A percentile compares a stretch with the other conserved stretches of the same genome.
These are phyloP conservation scores for Wickerhamomyces chambardii DNA, from an alignment of 805 yeast genomes.

Conservation along the genomic window DNA sequence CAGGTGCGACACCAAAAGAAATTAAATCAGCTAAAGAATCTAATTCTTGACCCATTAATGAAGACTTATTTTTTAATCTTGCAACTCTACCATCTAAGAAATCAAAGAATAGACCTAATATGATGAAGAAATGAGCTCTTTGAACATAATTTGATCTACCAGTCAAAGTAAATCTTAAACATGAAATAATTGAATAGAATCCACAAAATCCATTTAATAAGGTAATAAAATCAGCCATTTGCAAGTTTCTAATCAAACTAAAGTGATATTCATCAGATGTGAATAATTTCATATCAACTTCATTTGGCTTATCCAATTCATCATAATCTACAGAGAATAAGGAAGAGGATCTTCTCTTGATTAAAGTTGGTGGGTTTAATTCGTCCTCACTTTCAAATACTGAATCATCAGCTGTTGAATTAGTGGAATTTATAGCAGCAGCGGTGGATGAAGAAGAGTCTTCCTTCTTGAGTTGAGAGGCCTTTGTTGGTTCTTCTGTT, in stretches of 20 bases:
- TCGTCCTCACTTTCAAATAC: conserved; percentile 9
- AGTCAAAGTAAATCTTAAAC: conserved; percentile 72
- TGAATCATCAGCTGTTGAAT: conserved; percentile 7
- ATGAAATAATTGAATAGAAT: conserved; percentile 80
- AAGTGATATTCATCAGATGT: conserved; percentile 81
- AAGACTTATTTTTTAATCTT: conserved; percentile 82
- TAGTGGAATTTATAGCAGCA: background rate
- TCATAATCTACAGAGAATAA: conserved; percentile 36
- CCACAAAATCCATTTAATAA: conserved; percentile 92
- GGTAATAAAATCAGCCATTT: conserved; percentile 94
- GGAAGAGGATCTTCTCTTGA: conserved; percentile 48
- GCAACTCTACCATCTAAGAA: conserved; percentile 98
- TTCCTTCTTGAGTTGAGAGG: no score
- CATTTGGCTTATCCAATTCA: conserved; percentile 70
- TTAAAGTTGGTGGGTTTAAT: conserved; percentile 18
- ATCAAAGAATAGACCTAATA: conserved; percentile 91
- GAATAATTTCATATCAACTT: conserved; percentile 68
- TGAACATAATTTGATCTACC: conserved; percentile 63
- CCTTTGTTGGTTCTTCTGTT: no score
- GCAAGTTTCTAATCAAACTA: conserved; percentile 77
- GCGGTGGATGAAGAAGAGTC: background rate
- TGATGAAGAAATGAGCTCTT: conserved; percentile 82
- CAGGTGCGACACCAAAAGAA: conserved; percentile 95
- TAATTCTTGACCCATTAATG: conserved; percentile 94
- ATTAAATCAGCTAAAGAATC: conserved; percentile 94